phyloP scores from a whole-genome alignment of 2,329 filamentous ascomycete species.

The Trichoderma hamatum region DNA sequence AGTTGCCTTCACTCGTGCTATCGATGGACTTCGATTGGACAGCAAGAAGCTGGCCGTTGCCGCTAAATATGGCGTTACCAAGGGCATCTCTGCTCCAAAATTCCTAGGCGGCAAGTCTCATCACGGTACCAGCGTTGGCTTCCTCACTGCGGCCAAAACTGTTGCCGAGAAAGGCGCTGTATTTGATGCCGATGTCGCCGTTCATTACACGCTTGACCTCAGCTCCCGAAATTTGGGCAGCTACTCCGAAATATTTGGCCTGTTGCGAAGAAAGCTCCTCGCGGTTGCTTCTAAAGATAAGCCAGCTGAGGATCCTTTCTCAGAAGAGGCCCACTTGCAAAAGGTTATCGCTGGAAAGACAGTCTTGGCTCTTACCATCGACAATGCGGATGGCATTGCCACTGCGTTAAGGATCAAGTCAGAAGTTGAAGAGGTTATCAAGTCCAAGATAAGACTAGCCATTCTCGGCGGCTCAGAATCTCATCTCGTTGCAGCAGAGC shows the following conservation, averaged over 20 bases:
- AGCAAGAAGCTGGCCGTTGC: conserved; percentile 59
- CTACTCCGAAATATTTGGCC: conserved; percentile 57
- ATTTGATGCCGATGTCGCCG: conserved; percentile 56
- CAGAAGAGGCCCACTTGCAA: conserved; percentile 54
- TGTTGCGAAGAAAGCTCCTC: conserved; percentile 57
- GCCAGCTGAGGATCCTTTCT: conserved; percentile 46
- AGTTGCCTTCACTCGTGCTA: conserved; percentile 58
- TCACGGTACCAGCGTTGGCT: conserved; percentile 62
- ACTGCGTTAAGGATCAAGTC: conserved; percentile 61
- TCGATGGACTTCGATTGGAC: conserved; percentile 59
- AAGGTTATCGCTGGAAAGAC: conserved; percentile 57
- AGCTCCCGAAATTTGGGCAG: conserved; percentile 48
- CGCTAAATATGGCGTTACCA: conserved; percentile 59
- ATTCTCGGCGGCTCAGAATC: conserved; percentile 67
- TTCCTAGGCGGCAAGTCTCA: conserved; percentile 49
- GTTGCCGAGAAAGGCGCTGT: conserved; percentile 53
- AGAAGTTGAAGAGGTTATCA: conserved; percentile 52
- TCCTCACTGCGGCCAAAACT: conserved; percentile 54
- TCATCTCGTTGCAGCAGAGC: conserved; percentile 59
- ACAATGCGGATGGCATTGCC: conserved; percentile 66
- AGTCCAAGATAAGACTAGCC: conserved; percentile 52
- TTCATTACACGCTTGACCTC: conserved; percentile 61
- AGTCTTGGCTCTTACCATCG: conserved; percentile 60
- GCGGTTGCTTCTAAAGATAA: conserved; percentile 48
- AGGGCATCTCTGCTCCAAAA: conserved; percentile 59